Conservation (phyloP, 208 protist species). For the Sergeia podlipaevii region DNA sequence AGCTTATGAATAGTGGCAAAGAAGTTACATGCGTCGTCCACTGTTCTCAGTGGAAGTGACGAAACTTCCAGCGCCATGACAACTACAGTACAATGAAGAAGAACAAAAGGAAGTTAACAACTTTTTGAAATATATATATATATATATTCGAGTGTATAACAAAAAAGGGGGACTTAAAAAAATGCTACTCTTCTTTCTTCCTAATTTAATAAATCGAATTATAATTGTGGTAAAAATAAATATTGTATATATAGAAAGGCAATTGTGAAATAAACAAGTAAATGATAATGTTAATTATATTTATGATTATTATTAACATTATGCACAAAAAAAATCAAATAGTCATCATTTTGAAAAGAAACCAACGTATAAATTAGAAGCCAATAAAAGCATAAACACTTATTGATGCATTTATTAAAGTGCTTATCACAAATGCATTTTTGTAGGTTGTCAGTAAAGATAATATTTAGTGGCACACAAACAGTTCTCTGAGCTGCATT, state of each 20-base stretch:
- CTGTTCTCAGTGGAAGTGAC: conserved; percentile 28
- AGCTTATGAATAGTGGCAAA: conserved; percentile 33
- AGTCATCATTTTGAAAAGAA: too few species aligned
- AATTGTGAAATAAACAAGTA: conserved; percentile 10
- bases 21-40: conserved; percentile 48
- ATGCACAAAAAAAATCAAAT: too few species aligned
- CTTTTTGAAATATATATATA: neutral
- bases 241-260: neutral
- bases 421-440: too few species aligned
- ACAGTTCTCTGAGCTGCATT: too few species aligned
- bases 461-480: too few species aligned
- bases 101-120: neutral
- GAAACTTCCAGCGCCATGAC: neutral
- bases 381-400: too few species aligned
- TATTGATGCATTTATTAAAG: too few species aligned
- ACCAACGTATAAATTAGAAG: too few species aligned
- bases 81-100: conserved; percentile 7
- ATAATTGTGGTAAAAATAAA: neutral
- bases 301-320: too few species aligned
- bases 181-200: neutral
- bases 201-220: conserved; percentile 2
- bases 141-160: neutral
- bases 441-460: too few species aligned
- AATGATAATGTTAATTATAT: conserved; percentile 1
- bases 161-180: neutral